These are phyloP conservation scores for Limonium bicolor DNA, from an alignment of 148 eudicot genomes.

Conservation along the genomic window DNA sequence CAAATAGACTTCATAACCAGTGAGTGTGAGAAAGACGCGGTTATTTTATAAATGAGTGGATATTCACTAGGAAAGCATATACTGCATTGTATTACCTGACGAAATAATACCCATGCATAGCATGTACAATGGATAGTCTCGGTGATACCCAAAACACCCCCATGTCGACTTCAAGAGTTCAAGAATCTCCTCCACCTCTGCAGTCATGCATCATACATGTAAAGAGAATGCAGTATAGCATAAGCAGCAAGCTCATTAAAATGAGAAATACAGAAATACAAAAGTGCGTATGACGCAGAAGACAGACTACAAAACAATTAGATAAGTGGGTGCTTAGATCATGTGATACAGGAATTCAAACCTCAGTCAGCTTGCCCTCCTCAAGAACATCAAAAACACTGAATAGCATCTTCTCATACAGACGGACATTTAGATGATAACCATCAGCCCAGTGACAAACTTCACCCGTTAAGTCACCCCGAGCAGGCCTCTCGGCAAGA, in stretches of 20 bases:
- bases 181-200: conserved; percentile 91
- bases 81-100: conserved; percentile 50
- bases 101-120: conserved; percentile 94
- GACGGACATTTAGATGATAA: conserved; percentile 86
- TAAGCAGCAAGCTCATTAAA: too few relatives aligned
- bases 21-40: too few relatives aligned
- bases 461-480: conserved; percentile 99
- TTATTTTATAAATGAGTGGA: not conserved
- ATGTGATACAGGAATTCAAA: too few relatives aligned
- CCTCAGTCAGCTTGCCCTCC: conserved; percentile 98
- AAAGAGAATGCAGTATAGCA: not conserved
- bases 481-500: conserved; percentile 97
- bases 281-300: too few relatives aligned
- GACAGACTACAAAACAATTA: not conserved
- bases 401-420: conserved; percentile 87
- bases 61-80: not conserved
- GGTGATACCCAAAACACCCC: conserved; percentile 85
- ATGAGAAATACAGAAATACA: too few relatives aligned
- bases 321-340: too few relatives aligned
- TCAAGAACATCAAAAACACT: conserved; percentile 95
- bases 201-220: conserved; percentile 3
- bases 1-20: too few relatives aligned
- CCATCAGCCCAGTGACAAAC: conserved; percentile 99
- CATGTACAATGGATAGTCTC: conserved; percentile 91
- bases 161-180: conserved; percentile 97